These are phyloP conservation scores for Arthrobotrys pseudoclavata DNA, from an alignment of 2,329 filamentous ascomycete species.

Conservation along the genomic window DNA sequence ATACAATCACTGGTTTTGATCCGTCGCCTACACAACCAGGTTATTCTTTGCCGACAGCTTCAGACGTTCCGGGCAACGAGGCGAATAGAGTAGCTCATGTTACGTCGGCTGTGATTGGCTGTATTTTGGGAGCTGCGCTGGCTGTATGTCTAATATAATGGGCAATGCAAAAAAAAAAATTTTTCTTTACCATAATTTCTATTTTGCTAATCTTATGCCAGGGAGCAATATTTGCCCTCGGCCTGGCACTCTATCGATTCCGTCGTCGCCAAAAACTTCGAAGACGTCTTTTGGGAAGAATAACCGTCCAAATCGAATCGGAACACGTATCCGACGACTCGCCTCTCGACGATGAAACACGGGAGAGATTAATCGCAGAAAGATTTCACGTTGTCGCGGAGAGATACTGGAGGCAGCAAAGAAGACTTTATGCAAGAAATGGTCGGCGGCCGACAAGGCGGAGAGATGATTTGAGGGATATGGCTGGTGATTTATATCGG, in stretches of 20 bases:
- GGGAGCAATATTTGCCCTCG: conserved; percentile 53
- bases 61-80: conserved; percentile 8
- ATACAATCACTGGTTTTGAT: conserved; percentile 31
- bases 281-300: conserved; percentile 45
- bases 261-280: conserved; percentile 49
- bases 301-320: conserved; percentile 34
- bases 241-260: conserved; percentile 57
- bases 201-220: conserved; percentile 10
- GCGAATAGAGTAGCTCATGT: conserved; percentile 55
- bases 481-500: conserved; percentile 53
- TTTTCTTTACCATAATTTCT: not conserved
- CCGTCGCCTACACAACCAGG: conserved; percentile 22
- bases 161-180: not conserved
- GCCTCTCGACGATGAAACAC: conserved; percentile 36
- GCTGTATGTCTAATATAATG: conserved; percentile 40
- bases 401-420: conserved; percentile 55
- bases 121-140: conserved; percentile 51
- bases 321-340: conserved; percentile 39
- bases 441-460: conserved; percentile 45
- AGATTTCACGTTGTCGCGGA: conserved; percentile 56
- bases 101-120: conserved; percentile 56
- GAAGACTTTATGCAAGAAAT: conserved; percentile 38
- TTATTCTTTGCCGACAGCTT: conserved; percentile 4
- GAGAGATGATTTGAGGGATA: conserved; percentile 57
- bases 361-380: conserved; percentile 41